Conservation (phyloP, 768 basidiomycete species). For the Epithele typhae region DNA sequence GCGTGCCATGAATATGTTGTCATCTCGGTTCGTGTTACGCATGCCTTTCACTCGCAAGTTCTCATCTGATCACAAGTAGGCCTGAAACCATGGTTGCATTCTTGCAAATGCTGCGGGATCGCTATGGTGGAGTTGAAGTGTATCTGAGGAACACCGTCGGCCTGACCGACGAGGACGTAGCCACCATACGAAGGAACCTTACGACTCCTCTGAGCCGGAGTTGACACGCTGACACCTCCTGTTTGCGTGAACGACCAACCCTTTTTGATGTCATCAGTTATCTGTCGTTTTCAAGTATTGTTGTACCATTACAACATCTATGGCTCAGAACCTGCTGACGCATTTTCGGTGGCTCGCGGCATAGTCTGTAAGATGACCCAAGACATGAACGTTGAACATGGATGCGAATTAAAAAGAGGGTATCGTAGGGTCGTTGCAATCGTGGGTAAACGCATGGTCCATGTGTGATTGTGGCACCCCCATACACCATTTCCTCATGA, state of each 20-base stretch:
- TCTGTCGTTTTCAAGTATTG: too few relatives aligned
- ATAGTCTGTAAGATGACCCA: too few relatives aligned
- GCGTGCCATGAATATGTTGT: slow-evolving; percentile 80
- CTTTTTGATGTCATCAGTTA: too few relatives aligned
- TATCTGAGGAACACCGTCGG: slow-evolving; percentile 56
- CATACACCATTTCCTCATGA: slow-evolving; percentile 9
- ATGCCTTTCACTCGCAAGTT: neutral
- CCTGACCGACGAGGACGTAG: slow-evolving; percentile 61
- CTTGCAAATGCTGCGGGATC: slow-evolving; percentile 51
- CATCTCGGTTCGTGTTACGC: slow-evolving; percentile 52
- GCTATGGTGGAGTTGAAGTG: slow-evolving; percentile 64
- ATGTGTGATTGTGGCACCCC: neutral
- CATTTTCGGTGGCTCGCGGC: too few relatives aligned
- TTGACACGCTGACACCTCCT: too few relatives aligned
- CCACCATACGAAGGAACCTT: slow-evolving; percentile 54
- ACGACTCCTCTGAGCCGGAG: slow-evolving; percentile 10
- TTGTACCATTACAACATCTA: too few relatives aligned
- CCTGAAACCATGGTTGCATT: slow-evolving; percentile 76
- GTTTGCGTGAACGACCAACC: too few relatives aligned
- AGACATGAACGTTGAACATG: too few relatives aligned
- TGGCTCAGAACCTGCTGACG: too few relatives aligned
- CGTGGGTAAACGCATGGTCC: too few relatives aligned
- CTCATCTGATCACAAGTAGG: slow-evolving; percentile 31
- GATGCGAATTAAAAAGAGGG: too few relatives aligned
- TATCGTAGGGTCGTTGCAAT: too few relatives aligned